phyloP scores from a whole-genome alignment of 345 rosid species.

The Eucalyptus grandis region DNA sequence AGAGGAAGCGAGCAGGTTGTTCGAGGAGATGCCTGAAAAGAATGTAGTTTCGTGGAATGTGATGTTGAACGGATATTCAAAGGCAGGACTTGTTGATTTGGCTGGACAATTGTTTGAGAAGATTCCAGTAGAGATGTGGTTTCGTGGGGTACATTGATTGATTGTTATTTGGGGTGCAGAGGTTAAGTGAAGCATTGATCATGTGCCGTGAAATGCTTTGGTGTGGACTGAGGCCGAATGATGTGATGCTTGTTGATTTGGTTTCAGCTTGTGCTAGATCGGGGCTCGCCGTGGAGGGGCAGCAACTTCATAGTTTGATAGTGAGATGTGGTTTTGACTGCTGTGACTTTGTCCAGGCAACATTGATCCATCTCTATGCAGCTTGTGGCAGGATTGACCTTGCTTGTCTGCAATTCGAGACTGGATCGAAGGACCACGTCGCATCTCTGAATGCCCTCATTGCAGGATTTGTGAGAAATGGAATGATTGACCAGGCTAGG shows the following conservation, averaged over 20 bases:
- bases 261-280: conserved; percentile 58
- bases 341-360: conserved; percentile 57
- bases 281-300: conserved; percentile 23
- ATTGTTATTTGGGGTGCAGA: conserved; percentile 40
- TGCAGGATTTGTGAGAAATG: conserved; percentile 48
- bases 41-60: conserved; percentile 76
- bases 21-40: conserved; percentile 56
- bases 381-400: conserved; percentile 34
- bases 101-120: conserved; percentile 48
- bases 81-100: conserved; percentile 47
- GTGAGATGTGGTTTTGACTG: conserved; percentile 57
- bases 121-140: conserved; percentile 55
- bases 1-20: conserved; percentile 43
- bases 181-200: conserved; percentile 42
- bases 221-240: conserved; percentile 36
- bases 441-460: conserved; percentile 64
- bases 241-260: conserved; percentile 63
- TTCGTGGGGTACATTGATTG: conserved; percentile 70
- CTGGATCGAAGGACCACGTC: conserved; percentile 31
- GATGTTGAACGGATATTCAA: conserved; percentile 75
- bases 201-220: conserved; percentile 38
- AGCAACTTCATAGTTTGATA: conserved; percentile 41
- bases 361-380: conserved; percentile 55
- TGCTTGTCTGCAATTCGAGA: conserved; percentile 51
- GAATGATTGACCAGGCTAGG: conserved; percentile 48